Evolutionary conservation across 306 rosid species (phyloP).

Genomic region (Amphicarpaea edgeworthii): DNA sequence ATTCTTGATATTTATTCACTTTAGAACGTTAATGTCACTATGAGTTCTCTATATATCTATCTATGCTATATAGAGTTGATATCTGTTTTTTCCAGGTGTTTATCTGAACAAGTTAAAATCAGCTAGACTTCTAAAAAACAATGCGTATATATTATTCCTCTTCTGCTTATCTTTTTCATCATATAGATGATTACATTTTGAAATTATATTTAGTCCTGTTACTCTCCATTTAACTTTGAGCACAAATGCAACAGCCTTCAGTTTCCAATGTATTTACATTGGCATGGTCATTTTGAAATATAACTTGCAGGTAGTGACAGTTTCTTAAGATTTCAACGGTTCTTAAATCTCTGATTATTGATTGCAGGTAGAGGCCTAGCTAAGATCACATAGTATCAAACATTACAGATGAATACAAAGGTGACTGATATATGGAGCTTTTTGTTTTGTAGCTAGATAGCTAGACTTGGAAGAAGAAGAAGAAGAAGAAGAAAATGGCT

Average conservation of each 20-base stretch:
- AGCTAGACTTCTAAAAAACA: not conserved
- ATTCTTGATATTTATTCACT: not conserved
- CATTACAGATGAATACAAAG: not conserved
- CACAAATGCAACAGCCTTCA: not conserved
- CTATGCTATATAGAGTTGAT: not conserved
- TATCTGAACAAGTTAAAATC: not conserved
- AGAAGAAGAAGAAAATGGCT: constrained; percentile 36
- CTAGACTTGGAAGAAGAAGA: constrained; percentile 4
- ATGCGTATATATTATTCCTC: not conserved
- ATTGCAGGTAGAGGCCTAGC: not conserved
- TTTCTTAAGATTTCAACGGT: not conserved
- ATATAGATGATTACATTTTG: not conserved
- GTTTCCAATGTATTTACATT: no score
- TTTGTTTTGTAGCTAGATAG: constrained; percentile 34
- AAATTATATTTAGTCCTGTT: not conserved
- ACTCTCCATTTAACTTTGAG: not conserved
- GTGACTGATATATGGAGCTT: not conserved
- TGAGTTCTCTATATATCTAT: not conserved
- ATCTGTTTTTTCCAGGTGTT: not conserved
- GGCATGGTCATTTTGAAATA: not conserved
- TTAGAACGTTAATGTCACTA: constrained; percentile 5
- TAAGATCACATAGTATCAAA: not conserved
- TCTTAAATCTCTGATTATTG: not conserved
- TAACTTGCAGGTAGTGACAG: not conserved
- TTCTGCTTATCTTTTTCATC: constrained; percentile 2